Base-by-base conservation (phyloP, 31 red algal species). In the Pterothamnion heteromorphum region DNA sequence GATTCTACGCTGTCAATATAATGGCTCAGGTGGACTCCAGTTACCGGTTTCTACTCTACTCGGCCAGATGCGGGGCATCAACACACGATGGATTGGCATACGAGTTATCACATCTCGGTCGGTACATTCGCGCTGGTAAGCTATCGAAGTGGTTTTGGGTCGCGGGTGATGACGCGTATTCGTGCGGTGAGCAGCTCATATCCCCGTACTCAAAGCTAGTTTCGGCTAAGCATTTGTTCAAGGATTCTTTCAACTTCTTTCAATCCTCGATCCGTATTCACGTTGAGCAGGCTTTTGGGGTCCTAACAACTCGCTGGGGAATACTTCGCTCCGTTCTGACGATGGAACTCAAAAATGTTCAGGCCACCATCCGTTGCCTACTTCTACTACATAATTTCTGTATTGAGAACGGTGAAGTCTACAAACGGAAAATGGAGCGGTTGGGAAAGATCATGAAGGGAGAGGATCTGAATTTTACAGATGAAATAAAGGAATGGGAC, bases 261-360 rank as follows among this genome's bases (percentile, higher is more conserved):
- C 57, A 44, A 9, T 90, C 86, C 2, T 91, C 93, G 2, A 27
- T 90, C 0, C 88, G 93, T 0, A 94, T 94, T 24, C 93, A 94
- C 72, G 80, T 94, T 3, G 93, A 91, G 33, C 93, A 94, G 37
- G 86, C 92, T 0, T 93, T 93, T 74, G 92, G 87, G 23, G 82
- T 93, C 36, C 27, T 93, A 0, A 23, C 44, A 0, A 33, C 71
- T 2, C 2, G 86, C 23, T 90, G 92, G 87, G 18, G 92, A 1
- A 44, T 93, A 26, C 74, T 93, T 21, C 36, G 21, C 3, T 88
- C 85, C 39, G 37, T 44, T 3, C 2, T 51, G 0, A 58, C 44
- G 3, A 88, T 88, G 85, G 64, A 88, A 9, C 18, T 88, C 0
- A n/a, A n/a, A n/a, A n/a, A n/a, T n/a, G n/a, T n/a, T n/a, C n/a